Conservation (phyloP, 2,329 filamentous ascomycete species). For the Colletotrichum plurivorum region DNA sequence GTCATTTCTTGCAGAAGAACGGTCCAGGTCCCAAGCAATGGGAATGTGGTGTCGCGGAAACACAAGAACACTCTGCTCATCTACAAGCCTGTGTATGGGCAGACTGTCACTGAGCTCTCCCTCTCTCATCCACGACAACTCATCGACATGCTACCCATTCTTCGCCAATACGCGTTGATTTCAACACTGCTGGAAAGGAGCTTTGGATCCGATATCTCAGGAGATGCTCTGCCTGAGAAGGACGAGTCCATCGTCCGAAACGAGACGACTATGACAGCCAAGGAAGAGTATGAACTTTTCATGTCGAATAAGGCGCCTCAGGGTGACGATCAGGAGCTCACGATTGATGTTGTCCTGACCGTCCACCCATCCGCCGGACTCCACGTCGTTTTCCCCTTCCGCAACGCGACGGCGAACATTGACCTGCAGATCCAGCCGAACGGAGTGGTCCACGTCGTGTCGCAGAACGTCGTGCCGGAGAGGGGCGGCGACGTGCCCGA, state of each 20-base stretch:
- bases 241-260: constrained; percentile 37
- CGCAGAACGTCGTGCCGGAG: constrained; percentile 67
- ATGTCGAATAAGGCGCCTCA: constrained; percentile 41
- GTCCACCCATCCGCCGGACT: constrained; percentile 64
- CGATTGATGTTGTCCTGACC: constrained; percentile 68
- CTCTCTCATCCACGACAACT: constrained; percentile 86
- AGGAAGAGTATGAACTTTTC: constrained; percentile 52
- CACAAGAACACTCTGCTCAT: constrained; percentile 77
- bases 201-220: constrained; percentile 55
- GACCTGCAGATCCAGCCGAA: constrained; percentile 72
- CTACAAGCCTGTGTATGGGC: constrained; percentile 80
- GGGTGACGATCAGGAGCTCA: constrained; percentile 43
- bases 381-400: constrained; percentile 69
- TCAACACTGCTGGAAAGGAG: constrained; percentile 74
- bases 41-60: constrained; percentile 49
- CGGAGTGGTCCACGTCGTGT: constrained; percentile 69
- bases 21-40: constrained; percentile 58
- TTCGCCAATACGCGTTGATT: constrained; percentile 83
- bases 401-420: constrained; percentile 63
- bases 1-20: constrained; percentile 65
- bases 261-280: constrained; percentile 48
- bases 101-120: constrained; percentile 75
- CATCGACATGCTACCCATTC: constrained; percentile 78
- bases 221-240: constrained; percentile 48
- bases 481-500: constrained; percentile 31